These are phyloP conservation scores for Iris macrosiphon DNA, from an alignment of 106 monocot species.

Conservation along the genomic window DNA sequence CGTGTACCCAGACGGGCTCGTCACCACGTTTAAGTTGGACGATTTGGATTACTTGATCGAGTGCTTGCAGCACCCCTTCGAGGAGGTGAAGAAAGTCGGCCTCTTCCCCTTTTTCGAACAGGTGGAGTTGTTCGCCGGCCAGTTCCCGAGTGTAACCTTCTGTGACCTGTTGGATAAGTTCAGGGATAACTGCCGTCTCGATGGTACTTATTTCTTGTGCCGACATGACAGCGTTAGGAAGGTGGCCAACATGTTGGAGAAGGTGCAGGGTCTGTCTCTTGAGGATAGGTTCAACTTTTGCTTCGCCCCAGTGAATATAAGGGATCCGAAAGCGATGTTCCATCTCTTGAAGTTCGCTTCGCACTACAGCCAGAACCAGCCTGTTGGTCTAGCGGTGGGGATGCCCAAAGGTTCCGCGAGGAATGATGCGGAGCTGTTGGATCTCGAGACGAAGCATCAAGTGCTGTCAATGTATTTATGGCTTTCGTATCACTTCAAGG, in stretches of 20 bases:
- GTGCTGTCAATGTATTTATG: slow-evolving; percentile 93
- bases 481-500: slow-evolving; percentile 82
- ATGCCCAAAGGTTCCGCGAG: slow-evolving; percentile 72
- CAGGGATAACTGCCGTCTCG: slow-evolving; percentile 68
- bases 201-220: slow-evolving; percentile 72
- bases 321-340: slow-evolving; percentile 96
- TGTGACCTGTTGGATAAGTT: slow-evolving; percentile 63
- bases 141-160: slow-evolving; percentile 48
- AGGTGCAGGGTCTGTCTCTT: slow-evolving; percentile 64
- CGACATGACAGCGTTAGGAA: slow-evolving; percentile 68
- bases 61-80: slow-evolving; percentile 84
- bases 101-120: slow-evolving; percentile 96
- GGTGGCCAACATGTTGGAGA: slow-evolving; percentile 92
- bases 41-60: slow-evolving; percentile 86
- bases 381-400: slow-evolving; percentile 78
- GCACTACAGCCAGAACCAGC: slow-evolving; percentile 61
- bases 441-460: slow-evolving; percentile 97
- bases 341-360: slow-evolving; percentile 81
- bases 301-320: slow-evolving; percentile 88
- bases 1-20: slow-evolving; percentile 89
- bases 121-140: slow-evolving; percentile 79
- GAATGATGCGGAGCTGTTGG: slow-evolving; percentile 85
- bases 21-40: slow-evolving; percentile 64
- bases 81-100: slow-evolving; percentile 73
- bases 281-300: slow-evolving; percentile 89